phyloP scores from a whole-genome alignment of 1,284 basidiomycete genomes.

The Kwoniella shivajii region DNA sequence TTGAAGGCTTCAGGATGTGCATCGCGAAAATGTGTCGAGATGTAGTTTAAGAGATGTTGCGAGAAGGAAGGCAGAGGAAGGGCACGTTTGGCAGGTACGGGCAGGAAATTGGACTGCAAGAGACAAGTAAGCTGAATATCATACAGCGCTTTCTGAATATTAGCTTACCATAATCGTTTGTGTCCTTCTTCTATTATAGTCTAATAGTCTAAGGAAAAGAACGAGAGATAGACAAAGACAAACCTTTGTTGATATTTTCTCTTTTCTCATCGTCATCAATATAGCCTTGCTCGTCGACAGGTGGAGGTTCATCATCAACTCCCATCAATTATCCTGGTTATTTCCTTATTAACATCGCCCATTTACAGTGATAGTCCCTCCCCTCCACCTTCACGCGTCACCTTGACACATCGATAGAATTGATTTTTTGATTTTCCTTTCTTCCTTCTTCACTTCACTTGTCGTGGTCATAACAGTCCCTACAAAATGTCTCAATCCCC shows the following conservation, averaged over 20 bases:
- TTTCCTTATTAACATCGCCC: too few relatives aligned
- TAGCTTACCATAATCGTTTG: constrained; percentile 1
- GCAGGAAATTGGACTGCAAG: constrained; percentile 64
- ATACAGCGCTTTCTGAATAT: neutral
- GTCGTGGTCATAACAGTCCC: neutral
- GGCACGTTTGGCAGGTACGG: constrained; percentile 75
- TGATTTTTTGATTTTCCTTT: neutral
- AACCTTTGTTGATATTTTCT: too few relatives aligned
- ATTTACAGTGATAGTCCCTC: too few relatives aligned
- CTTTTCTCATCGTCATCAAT: too few relatives aligned
- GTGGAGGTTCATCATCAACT: too few relatives aligned
- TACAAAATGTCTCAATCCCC: constrained; percentile 50
- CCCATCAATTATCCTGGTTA: too few relatives aligned
- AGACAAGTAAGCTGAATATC: neutral
- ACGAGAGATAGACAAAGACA: too few relatives aligned
- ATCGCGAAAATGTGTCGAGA: constrained; percentile 67
- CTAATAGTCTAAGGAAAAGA: too few relatives aligned
- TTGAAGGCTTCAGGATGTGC: constrained; percentile 89
- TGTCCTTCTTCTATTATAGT: neutral
- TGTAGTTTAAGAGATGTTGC: constrained; percentile 66
- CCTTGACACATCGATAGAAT: neutral
- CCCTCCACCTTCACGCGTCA: too few relatives aligned
- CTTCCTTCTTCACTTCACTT: neutral
- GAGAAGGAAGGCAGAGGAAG: constrained; percentile 62
- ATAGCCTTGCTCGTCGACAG: too few relatives aligned